Base-by-base conservation (phyloP, 1,284 basidiomycete genomes). In the Ganoderma sinense region DNA sequence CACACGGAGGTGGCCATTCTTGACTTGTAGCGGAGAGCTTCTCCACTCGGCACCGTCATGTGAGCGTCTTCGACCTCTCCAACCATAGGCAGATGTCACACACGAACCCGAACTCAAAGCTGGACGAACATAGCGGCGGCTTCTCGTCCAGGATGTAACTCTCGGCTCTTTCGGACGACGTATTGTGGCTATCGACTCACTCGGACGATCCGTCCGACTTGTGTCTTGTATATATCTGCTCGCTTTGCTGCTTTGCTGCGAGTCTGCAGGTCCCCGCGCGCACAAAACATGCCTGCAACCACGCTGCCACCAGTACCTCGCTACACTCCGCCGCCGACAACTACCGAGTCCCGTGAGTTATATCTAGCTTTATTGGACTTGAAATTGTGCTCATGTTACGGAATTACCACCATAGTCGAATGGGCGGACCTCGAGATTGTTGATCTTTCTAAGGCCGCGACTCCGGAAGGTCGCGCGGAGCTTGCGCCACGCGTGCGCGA, bases 351-450 rank as follows among this genome's bases (percentile, higher is more conserved):
- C 8, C 71, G 84, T 66, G 31, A 59, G 64, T 23, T 16, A 18
- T 10, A 20, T 41, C 16, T 8, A 1, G 45, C n/a, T 10, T 6
- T 5, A 11, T n/a, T 6, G 8, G 20, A 26, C 20, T 20, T 0
- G 20, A 29, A 11, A 14, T 48, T 4, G 6, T 31, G 6, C 18
- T 66, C 5, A 36, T 0, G 6, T 39, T 7, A 8, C 26, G 4
- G 33, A 20, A 2, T 18, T 26, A 1, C n/a, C 13, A 26, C 59
- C n/a, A n/a, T n/a, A 91, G 90, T 91, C 79, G 87, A 91, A 55
- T 92, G 89, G 82, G 92, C 90, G 1, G 86, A 92, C 55, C 84
- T 94, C 26, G 84, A 88, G n/a, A 83, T 87, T 62, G 86, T 94
- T 67, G 91, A 94, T 75, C 79, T 94, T 14, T 82, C 88, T 41